phyloP scores from a whole-genome alignment of 345 rosid genomes.

The Gossypium stocksii region DNA sequence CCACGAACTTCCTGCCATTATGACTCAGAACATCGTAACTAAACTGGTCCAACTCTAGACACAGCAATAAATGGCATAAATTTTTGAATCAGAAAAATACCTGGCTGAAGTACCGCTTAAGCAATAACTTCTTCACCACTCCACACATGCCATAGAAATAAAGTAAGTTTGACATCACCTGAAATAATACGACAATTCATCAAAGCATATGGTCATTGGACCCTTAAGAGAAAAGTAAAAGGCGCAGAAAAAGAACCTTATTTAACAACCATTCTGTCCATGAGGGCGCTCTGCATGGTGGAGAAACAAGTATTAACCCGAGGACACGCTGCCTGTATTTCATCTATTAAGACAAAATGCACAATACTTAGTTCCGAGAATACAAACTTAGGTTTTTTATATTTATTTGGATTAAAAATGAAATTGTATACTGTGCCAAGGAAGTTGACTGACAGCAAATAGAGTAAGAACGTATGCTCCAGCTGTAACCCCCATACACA shows the following conservation, averaged over 20 bases:
- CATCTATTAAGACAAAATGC: slow-evolving; percentile 43
- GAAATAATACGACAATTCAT: slow-evolving; percentile 17
- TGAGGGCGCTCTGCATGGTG: slow-evolving; percentile 85
- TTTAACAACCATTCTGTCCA: slow-evolving; percentile 93
- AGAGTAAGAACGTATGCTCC: slow-evolving; percentile 96
- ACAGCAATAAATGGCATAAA: not conserved
- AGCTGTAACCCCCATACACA: slow-evolving; percentile 98
- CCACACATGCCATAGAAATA: slow-evolving; percentile 95
- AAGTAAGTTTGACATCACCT: slow-evolving; percentile 82
- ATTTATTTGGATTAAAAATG: not conserved
- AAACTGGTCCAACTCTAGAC: slow-evolving; percentile 13
- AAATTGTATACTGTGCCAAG: not conserved
- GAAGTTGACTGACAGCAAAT: slow-evolving; percentile 68
- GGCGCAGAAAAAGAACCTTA: slow-evolving; percentile 48
- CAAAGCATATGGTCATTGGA: slow-evolving; percentile 8
- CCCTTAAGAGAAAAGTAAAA: slow-evolving; percentile 10
- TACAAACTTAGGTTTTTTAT: not conserved
- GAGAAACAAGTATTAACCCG: slow-evolving; percentile 95
- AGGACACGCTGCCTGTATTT: slow-evolving; percentile 80
- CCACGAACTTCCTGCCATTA: slow-evolving; percentile 76
- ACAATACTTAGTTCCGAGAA: not conserved
- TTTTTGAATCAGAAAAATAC: slow-evolving; percentile 33
- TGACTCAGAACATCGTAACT: slow-evolving; percentile 23
- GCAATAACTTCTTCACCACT: slow-evolving; percentile 73
- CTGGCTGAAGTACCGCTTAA: slow-evolving; percentile 90